A percentile compares a stretch with the other conserved stretches of the same genome.
These are phyloP conservation scores for Vicia faba DNA, from an alignment of 306 rosid species.

Conservation along the genomic window DNA sequence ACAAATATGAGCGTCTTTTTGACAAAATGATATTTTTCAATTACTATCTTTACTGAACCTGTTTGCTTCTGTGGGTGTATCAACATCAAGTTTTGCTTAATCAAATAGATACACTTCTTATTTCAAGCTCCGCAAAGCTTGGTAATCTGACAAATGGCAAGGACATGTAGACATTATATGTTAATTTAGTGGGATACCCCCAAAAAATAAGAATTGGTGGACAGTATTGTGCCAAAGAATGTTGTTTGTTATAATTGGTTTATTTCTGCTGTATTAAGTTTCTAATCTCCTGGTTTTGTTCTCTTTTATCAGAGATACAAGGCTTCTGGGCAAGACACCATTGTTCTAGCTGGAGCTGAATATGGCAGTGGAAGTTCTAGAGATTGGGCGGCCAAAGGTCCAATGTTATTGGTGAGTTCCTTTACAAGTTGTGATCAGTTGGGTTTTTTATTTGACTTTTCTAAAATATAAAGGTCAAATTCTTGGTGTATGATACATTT, in stretches of 20 bases:
- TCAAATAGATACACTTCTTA: no score
- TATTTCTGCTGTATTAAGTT: conserved; percentile 11
- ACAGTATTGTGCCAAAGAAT: not conserved
- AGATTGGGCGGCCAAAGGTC: conserved; percentile 99
- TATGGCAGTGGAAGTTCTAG: conserved; percentile 94
- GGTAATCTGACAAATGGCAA: not conserved
- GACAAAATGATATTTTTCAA: not conserved
- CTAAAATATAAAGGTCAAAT: conserved; percentile 4
- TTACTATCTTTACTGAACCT: not conserved
- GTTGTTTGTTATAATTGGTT: conserved; percentile 6
- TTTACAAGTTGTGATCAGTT: conserved; percentile 3
- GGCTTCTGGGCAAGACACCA: conserved; percentile 72
- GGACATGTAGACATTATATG: not conserved
- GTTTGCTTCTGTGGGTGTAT: not conserved
- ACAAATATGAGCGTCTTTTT: not conserved
- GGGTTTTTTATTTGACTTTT: conserved; percentile 12
- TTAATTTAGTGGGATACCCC: not conserved
- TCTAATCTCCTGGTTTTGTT: conserved; percentile 32
- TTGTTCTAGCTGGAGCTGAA: conserved; percentile 90
- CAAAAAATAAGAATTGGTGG: not conserved
- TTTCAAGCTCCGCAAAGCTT: no score
- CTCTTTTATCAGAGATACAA: conserved; percentile 65
- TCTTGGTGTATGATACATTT: conserved; percentile 15
- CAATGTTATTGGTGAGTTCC: conserved; percentile 83
- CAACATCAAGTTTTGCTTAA: not conserved